These are phyloP conservation scores for Skeletonema costatum DNA, from an alignment of 108 stramenopile genomes.

Conservation along the genomic window DNA sequence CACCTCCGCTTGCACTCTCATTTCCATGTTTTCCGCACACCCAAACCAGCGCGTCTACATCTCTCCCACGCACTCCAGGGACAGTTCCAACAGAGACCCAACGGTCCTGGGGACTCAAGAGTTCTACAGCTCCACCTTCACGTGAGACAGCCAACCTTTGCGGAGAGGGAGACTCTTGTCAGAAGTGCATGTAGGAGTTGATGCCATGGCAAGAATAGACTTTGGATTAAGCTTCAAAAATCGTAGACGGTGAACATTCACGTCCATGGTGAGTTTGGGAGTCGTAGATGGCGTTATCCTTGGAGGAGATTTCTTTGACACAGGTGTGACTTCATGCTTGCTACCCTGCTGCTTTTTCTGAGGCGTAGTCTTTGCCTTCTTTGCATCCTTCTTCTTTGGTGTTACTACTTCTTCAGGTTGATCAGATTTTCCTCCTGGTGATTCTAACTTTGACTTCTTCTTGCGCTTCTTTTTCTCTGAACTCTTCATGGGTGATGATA, in stretches of 20 bases:
- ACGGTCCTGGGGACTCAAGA: conserved; percentile 56
- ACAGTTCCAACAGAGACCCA: conserved; percentile 57
- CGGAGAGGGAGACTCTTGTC: conserved; percentile 28
- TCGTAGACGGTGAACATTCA: conserved; percentile 73
- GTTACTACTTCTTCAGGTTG: neutral
- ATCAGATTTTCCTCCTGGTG: neutral
- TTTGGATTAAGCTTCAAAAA: conserved; percentile 62
- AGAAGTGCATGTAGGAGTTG: conserved; percentile 18
- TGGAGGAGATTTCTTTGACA: conserved; percentile 14
- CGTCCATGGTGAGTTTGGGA: conserved; percentile 53
- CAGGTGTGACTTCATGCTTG: conserved; percentile 10
- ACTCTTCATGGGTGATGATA: conserved; percentile 5
- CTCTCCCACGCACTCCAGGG: conserved; percentile 43
- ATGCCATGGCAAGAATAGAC: conserved; percentile 58
- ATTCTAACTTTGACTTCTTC: conserved; percentile 17
- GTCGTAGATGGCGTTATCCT: conserved; percentile 2
- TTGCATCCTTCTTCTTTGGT: conserved; percentile 18
- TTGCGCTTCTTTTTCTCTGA: conserved; percentile 5
- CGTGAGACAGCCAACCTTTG: conserved; percentile 53
- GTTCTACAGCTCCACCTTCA: conserved; percentile 72
- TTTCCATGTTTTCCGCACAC: conserved; percentile 23
- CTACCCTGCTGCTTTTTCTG: conserved; percentile 8
- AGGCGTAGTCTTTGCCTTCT: conserved; percentile 2
- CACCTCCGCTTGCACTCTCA: neutral
- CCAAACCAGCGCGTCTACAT: conserved; percentile 63